phyloP scores from a whole-genome alignment of 345 rosid genomes.

The Bruguiera parviflora region DNA sequence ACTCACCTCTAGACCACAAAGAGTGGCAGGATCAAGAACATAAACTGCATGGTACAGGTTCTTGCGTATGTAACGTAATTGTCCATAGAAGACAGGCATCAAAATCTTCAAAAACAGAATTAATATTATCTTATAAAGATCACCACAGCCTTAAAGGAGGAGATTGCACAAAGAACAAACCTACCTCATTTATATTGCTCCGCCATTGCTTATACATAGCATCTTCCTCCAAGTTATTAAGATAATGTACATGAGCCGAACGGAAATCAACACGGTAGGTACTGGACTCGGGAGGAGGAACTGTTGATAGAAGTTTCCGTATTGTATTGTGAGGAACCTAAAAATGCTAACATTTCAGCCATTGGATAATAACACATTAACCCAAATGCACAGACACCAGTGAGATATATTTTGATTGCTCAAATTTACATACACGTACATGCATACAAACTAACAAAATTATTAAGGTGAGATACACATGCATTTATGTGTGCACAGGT shows the following conservation, averaged over 20 bases:
- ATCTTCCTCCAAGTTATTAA: slow-evolving; percentile 98
- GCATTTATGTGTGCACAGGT: too few species aligned
- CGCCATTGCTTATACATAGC: slow-evolving; percentile 93
- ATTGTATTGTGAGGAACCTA: slow-evolving; percentile 66
- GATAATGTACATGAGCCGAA: slow-evolving; percentile 80
- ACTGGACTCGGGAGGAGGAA: slow-evolving; percentile 69
- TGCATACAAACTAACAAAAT: too few species aligned
- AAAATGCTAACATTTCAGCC: slow-evolving; percentile 14
- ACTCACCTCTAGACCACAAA: slow-evolving; percentile 86
- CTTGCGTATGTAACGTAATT: slow-evolving; percentile 88
- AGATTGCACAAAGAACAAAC: slow-evolving; percentile 8
- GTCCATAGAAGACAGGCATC: slow-evolving; percentile 98
- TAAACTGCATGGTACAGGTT: slow-evolving; percentile 94
- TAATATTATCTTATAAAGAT: slow-evolving; percentile 17
- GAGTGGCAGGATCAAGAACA: slow-evolving; percentile 84
- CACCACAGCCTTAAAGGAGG: slow-evolving; percentile 16
- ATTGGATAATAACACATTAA: slow-evolving; percentile 16
- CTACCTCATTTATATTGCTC: slow-evolving; percentile 86
- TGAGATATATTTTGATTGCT: background rate
- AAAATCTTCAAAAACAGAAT: slow-evolving; percentile 58
- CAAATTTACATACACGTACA: too few species aligned
- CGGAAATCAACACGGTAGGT: slow-evolving; percentile 83
- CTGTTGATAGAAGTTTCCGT: slow-evolving; percentile 60
- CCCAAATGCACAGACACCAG: background rate
- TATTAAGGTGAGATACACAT: too few species aligned